phyloP scores from a whole-genome alignment of 495 filamentous ascomycete species.

The Annulohypoxylon stygium region DNA sequence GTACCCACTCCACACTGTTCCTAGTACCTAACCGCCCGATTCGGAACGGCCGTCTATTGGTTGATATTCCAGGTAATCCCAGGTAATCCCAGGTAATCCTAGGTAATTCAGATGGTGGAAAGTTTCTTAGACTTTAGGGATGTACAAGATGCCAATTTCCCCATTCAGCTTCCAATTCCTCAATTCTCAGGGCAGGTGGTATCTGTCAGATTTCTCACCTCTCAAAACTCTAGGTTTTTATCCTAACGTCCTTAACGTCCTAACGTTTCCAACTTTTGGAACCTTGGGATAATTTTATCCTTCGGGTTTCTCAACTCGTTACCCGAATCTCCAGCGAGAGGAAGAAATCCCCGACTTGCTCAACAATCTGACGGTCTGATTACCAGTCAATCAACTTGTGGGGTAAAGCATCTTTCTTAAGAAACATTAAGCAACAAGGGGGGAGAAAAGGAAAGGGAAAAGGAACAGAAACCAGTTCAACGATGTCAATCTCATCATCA shows the following conservation, averaged over 20 bases:
- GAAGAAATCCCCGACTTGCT: constrained; percentile 16
- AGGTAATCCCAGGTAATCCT: background rate
- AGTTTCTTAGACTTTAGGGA: constrained; percentile 19
- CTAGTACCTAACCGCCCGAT: constrained; percentile 34
- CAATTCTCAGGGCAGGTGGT: constrained; percentile 42
- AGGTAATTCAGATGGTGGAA: constrained; percentile 26
- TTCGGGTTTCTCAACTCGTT: background rate
- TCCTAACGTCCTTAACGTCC: background rate
- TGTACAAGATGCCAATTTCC: constrained; percentile 39
- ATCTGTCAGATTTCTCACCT: constrained; percentile 37
- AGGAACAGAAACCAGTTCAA: constrained; percentile 13
- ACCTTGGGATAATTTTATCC: background rate
- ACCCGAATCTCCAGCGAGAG: constrained; percentile 14
- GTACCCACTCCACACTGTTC: constrained; percentile 19
- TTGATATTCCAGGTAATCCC: background rate
- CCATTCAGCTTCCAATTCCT: constrained; percentile 43
- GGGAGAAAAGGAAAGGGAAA: constrained; percentile 6
- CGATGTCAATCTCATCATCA: constrained; percentile 11
- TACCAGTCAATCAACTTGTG: constrained; percentile 21
- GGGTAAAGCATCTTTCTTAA: constrained; percentile 5
- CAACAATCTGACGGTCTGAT: background rate
- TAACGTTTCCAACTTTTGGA: background rate
- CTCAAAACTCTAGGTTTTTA: background rate
- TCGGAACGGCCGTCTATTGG: constrained; percentile 44
- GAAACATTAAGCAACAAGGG: background rate